Evolutionary conservation across 2,329 filamentous ascomycete genomes (phyloP).

Genomic region (Alternaria tenuissima): DNA sequence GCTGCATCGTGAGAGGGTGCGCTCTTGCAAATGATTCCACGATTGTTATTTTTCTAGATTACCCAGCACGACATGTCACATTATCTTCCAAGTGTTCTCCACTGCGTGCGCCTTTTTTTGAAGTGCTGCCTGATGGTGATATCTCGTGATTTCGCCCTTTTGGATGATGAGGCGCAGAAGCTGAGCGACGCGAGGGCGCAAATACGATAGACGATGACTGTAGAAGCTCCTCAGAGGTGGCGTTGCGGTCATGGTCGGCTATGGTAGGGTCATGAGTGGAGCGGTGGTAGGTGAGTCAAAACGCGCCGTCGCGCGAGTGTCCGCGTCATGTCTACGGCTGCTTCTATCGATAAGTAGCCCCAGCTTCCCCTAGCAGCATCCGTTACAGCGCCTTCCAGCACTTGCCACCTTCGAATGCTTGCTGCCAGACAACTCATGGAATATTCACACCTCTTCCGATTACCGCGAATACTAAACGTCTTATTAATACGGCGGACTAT

Average conservation of each 20-base stretch:
- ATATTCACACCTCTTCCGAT: slow-evolving; percentile 31
- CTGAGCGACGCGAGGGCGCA: slow-evolving; percentile 12
- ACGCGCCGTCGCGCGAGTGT: slow-evolving; percentile 19
- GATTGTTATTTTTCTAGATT: neutral
- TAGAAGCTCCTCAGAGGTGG: neutral
- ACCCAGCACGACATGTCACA: neutral
- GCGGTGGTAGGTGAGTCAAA: slow-evolving; percentile 22
- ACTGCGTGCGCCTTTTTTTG: neutral
- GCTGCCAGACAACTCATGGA: slow-evolving; percentile 45
- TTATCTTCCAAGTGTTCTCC: neutral
- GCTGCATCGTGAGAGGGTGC: slow-evolving; percentile 29
- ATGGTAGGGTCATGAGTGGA: slow-evolving; percentile 1
- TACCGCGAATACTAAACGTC: slow-evolving; percentile 33
- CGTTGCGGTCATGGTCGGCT: neutral
- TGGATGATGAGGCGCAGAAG: neutral
- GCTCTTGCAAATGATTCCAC: neutral
- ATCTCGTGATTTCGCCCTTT: slow-evolving; percentile 37
- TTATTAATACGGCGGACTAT: slow-evolving; percentile 36
- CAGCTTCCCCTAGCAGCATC: slow-evolving; percentile 19
- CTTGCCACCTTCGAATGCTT: slow-evolving; percentile 42
- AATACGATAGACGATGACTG: slow-evolving; percentile 4
- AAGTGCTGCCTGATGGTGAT: slow-evolving; percentile 2
- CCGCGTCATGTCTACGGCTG: slow-evolving; percentile 17
- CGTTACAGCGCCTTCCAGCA: slow-evolving; percentile 22
- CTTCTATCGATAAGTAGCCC: slow-evolving; percentile 29